Evolutionary conservation across 805 yeast genomes (phyloP).

Genomic region (Candida insectalens): DNA sequence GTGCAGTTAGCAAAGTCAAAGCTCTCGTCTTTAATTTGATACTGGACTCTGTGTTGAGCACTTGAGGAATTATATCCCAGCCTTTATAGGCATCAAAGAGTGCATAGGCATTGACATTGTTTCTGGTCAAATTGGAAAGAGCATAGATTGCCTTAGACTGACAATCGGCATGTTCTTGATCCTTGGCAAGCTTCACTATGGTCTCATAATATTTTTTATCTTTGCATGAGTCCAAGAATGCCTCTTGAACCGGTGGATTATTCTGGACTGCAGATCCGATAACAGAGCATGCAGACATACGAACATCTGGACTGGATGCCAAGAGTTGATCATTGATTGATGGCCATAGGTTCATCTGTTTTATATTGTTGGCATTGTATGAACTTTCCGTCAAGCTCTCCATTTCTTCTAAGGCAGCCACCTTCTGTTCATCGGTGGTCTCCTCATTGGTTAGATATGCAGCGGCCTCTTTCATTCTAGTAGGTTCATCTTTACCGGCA

Average conservation of each 20-base stretch:
- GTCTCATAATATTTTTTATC: conserved; percentile 23
- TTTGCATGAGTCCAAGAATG: conserved; percentile 36
- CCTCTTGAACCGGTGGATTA: conserved; percentile 66
- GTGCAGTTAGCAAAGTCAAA: conserved; percentile 26
- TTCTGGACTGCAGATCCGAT: conserved; percentile 87
- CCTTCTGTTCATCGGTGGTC: conserved; percentile 50
- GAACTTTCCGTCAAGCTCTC: conserved; percentile 90
- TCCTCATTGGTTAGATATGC: conserved; percentile 42
- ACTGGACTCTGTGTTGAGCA: conserved; percentile 7
- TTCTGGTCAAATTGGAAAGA: conserved; percentile 61
- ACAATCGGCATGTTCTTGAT: conserved; percentile 19
- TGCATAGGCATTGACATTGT: conserved; percentile 46
- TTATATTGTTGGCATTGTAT: conserved; percentile 91
- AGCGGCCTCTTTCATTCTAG: conserved; percentile 75
- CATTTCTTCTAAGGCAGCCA: conserved; percentile 78
- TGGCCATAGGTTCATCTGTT: conserved; percentile 75
- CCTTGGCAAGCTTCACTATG: not conserved
- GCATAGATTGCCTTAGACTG: conserved; percentile 70
- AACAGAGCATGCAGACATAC: conserved; percentile 56
- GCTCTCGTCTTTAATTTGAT: conserved; percentile 9
- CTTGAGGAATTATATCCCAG: conserved; percentile 39
- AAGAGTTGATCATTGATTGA: conserved; percentile 47
- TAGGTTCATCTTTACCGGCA: conserved; percentile 67
- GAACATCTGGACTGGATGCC: conserved; percentile 33
- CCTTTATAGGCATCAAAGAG: conserved; percentile 52